Percentiles rank a stretch among this genome's conserved stretches.
Conservation (phyloP, 257 asterid genomes). For the Solanum sitiens region DNA sequence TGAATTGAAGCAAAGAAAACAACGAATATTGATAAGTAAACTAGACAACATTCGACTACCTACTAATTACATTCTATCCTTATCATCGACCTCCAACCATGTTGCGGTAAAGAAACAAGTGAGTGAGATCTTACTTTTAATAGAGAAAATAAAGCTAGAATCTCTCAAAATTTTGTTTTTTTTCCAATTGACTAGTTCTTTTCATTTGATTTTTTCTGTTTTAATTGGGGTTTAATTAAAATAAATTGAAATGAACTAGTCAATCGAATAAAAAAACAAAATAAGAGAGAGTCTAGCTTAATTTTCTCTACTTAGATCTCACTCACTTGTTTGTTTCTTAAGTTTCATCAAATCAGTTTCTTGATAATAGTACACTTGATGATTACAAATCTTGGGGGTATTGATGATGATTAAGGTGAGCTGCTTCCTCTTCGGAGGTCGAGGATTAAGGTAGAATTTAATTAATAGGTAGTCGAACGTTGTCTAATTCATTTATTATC, state of each 20-base stretch:
- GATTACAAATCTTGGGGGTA: background rate
- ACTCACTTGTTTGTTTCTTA: background rate
- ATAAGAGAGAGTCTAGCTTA: background rate
- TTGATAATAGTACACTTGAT: background rate
- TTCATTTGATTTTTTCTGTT: background rate
- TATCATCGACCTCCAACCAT: background rate
- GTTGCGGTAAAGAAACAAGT: no score
- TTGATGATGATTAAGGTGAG: background rate
- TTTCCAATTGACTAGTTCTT: background rate
- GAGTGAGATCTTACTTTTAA: background rate
- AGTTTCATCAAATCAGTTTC: background rate
- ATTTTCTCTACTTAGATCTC: background rate
- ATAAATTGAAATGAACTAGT: background rate
- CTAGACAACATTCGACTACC: background rate
- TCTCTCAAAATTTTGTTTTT: background rate
- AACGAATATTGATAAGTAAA: background rate
- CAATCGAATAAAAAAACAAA: background rate
- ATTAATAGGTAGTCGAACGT: background rate
- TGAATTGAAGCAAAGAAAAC: background rate
- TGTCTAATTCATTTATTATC: background rate
- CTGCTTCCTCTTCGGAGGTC: background rate
- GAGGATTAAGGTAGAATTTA: background rate
- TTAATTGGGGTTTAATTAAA: background rate
- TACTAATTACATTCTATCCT: background rate
- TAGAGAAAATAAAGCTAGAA: background rate